phyloP scores from a whole-genome alignment of 2,329 filamentous ascomycete genomes.

The Sordariomycetes sp. region DNA sequence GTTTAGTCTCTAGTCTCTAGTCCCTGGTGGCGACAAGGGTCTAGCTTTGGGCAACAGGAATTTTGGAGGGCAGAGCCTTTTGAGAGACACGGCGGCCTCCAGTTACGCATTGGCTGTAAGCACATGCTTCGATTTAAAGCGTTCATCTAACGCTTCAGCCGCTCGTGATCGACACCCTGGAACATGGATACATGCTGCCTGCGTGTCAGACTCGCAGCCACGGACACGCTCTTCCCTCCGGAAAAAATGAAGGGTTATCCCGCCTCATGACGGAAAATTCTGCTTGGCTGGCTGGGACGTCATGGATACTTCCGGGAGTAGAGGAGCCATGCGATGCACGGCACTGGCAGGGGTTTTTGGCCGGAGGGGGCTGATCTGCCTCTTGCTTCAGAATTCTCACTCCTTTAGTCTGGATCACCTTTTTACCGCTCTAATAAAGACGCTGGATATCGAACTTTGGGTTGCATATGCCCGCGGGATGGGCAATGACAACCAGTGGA shows the following conservation, averaged over 20 bases:
- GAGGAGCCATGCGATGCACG: background rate
- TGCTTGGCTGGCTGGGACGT: background rate
- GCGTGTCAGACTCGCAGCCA: background rate
- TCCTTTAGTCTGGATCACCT: background rate
- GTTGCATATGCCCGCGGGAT: background rate
- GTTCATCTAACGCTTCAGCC: conserved; percentile 4
- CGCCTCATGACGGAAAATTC: background rate
- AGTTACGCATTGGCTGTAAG: background rate
- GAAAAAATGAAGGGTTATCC: background rate
- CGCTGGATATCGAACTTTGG: background rate
- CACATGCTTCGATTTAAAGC: background rate
- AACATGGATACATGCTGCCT: background rate
- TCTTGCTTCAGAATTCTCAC: background rate
- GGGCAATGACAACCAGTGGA: background rate
- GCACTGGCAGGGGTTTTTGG: background rate
- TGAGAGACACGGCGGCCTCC: background rate
- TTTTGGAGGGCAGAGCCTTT: background rate
- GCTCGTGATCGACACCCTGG: conserved; percentile 3
- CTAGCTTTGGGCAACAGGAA: background rate
- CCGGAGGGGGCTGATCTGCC: background rate
- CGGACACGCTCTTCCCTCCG: background rate
- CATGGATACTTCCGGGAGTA: background rate
- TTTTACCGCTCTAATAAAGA: background rate
- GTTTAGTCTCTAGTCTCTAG: background rate
- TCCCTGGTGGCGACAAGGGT: background rate